These are phyloP conservation scores for Neocatenulostroma microsporum DNA, from an alignment of 2,329 filamentous ascomycete genomes.

Conservation along the genomic window DNA sequence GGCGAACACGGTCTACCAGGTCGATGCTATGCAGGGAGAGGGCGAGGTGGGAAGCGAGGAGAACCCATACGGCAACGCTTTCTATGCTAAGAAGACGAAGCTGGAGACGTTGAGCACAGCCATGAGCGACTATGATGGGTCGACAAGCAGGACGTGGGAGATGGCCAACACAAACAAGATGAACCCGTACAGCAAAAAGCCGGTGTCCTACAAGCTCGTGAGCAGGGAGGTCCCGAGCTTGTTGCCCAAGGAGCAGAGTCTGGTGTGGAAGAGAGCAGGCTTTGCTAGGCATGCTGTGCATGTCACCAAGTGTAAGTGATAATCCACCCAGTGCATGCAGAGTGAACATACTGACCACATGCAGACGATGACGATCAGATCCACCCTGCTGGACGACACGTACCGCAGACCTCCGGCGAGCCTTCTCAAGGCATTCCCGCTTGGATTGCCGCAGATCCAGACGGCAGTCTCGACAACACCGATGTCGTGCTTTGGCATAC, in stretches of 20 bases:
- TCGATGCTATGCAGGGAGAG: conserved; percentile 63
- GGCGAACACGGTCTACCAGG: conserved; percentile 76
- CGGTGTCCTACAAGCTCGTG: conserved; percentile 80
- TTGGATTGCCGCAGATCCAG: conserved; percentile 65
- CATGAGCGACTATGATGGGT: conserved; percentile 72
- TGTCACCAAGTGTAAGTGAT: conserved; percentile 71
- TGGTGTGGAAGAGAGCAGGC: conserved; percentile 84
- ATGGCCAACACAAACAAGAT: conserved; percentile 76
- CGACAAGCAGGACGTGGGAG: conserved; percentile 78
- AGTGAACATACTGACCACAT: neutral
- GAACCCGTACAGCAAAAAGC: conserved; percentile 81
- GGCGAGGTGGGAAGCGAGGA: conserved; percentile 70
- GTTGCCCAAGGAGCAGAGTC: conserved; percentile 68
- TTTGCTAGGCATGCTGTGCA: conserved; percentile 83
- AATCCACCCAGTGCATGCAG: conserved; percentile 3
- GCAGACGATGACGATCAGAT: conserved; percentile 71
- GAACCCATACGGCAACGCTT: conserved; percentile 86
- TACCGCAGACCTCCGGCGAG: conserved; percentile 78
- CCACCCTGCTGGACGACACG: conserved; percentile 78
- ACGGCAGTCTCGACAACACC: conserved; percentile 64
- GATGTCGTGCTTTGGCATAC: conserved; percentile 92
- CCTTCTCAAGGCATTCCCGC: conserved; percentile 63
- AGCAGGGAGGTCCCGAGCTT: conserved; percentile 73
- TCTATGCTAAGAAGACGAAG: conserved; percentile 77
- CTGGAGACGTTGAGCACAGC: conserved; percentile 61